Evolutionary conservation across 371 early-diverging fungal genomes (phyloP), one percentile per base, ranked within the genome.

Genomic region (Apophysomyces variabilis): DNA sequence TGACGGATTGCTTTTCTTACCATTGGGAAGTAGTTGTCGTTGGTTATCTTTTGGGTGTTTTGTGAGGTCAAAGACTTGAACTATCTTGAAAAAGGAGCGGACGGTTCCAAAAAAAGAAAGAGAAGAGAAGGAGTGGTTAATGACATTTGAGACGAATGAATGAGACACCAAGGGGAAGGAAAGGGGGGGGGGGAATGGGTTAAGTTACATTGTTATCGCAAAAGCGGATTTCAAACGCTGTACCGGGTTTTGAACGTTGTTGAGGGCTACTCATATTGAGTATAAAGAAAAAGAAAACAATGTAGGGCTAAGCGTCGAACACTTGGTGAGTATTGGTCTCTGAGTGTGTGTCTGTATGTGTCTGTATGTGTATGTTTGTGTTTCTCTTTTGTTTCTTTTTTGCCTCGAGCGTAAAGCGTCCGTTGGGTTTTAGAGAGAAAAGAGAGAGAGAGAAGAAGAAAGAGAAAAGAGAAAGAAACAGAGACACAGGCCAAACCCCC

Each of bases 181-280:
- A 26, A 26, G 32, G 16, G 54, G 13, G 54, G 13, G 8, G 9
- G 12, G 60, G 14, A 38, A 44, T 45, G 32, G 32, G 32, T 26
- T 26, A 26, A 26, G 54, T 50, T 65, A 71, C 78, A 58, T 78
- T 67, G 64, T 76, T 67, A 46, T 78, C 75, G 32, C 76, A 67
- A 60, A 78, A 78, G 57, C 79, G 70, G 7, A 78, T 78, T 63
- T 78, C 79, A 62, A 65, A 78, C 21, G 79, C 79, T 32, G 73
- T 66, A 38, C 73, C 73, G 11, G 54, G 54, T 50, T 50, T 16
- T 21, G n/a, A 26, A 41, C 41, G 41, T 41, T 13, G 41, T 41
- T 41, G 41, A 8, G 18, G 61, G 36, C 41, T 65, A 63, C 36
- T 56, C 58, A 46, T 61, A 57, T n/a, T 50, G 43, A 35, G 38